Conservation (phyloP, 2,329 filamentous ascomycete species). For the Fusarium annulatum region DNA sequence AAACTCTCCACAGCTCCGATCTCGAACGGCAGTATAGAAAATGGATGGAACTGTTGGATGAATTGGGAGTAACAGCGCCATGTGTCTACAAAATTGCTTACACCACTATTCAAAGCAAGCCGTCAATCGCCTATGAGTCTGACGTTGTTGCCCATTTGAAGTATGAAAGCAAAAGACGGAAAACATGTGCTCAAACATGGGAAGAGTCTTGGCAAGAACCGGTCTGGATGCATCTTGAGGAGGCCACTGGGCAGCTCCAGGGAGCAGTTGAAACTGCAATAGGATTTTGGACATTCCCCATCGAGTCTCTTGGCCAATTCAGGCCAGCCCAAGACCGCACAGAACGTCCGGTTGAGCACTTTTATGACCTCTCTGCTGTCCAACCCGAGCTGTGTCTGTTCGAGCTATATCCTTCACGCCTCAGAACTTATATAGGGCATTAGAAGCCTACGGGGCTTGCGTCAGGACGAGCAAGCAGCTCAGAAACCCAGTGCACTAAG, state of each 20-base stretch:
- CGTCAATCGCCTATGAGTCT: accelerated
- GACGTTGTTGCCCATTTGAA: neutral
- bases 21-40: too few species aligned
- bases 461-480: neutral
- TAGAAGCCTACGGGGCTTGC: neutral
- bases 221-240: neutral
- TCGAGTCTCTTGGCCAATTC: neutral
- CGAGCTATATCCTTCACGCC: neutral
- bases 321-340: accelerated
- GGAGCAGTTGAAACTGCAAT: neutral
- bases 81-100: neutral
- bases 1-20: too few species aligned
- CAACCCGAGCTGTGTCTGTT: neutral
- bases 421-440: neutral
- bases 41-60: neutral
- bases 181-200: neutral
- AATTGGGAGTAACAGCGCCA: neutral
- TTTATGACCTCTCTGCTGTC: neutral
- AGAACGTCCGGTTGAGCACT: accelerated
- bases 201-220: neutral
- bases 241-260: neutral
- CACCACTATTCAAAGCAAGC: accelerated
- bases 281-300: neutral
- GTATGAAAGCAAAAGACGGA: too few species aligned
- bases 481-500: too few species aligned